Conservation (phyloP, 1,284 basidiomycete genomes). For the Ustilago sp. region DNA sequence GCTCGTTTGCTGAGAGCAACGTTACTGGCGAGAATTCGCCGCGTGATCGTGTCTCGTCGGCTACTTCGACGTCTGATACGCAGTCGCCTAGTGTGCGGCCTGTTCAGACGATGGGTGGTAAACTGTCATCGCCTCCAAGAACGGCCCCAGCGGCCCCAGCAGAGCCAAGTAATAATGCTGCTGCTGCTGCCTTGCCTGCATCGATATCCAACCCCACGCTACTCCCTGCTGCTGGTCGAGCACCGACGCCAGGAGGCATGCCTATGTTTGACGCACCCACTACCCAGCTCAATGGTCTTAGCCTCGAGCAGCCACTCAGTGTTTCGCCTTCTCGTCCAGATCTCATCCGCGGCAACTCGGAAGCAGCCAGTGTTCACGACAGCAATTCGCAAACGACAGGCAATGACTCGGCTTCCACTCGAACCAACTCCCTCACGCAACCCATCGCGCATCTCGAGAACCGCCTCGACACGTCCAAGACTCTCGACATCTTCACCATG, state of each 20-base stretch:
- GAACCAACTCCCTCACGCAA: conserved; percentile 39
- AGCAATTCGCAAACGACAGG: conserved; percentile 24
- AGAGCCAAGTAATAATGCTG: conserved; percentile 15
- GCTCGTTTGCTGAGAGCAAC: conserved; percentile 56
- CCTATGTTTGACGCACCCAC: conserved; percentile 31
- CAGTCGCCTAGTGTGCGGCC: conserved; percentile 33
- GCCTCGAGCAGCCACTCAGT: conserved; percentile 18
- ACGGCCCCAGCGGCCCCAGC: not conserved
- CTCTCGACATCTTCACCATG: conserved; percentile 96
- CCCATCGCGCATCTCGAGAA: conserved; percentile 78
- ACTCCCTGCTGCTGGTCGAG: conserved; percentile 19
- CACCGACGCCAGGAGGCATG: conserved; percentile 28
- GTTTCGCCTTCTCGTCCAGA: conserved; percentile 29
- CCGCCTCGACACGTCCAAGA: conserved; percentile 81
- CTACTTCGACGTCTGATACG: conserved; percentile 50
- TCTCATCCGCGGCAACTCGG: conserved; percentile 39
- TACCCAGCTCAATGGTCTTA: conserved; percentile 29
- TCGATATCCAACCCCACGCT: conserved; percentile 1
- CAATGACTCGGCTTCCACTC: conserved; percentile 21
- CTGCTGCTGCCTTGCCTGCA: conserved; percentile 3
- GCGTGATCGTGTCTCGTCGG: conserved; percentile 51
- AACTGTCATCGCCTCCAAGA: conserved; percentile 19
- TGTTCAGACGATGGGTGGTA: conserved; percentile 21
- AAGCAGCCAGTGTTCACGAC: conserved; percentile 36
- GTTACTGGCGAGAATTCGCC: conserved; percentile 41